Evolutionary conservation across 257 asterid genomes (phyloP).

Genomic region (Solanum tarapatanum): DNA sequence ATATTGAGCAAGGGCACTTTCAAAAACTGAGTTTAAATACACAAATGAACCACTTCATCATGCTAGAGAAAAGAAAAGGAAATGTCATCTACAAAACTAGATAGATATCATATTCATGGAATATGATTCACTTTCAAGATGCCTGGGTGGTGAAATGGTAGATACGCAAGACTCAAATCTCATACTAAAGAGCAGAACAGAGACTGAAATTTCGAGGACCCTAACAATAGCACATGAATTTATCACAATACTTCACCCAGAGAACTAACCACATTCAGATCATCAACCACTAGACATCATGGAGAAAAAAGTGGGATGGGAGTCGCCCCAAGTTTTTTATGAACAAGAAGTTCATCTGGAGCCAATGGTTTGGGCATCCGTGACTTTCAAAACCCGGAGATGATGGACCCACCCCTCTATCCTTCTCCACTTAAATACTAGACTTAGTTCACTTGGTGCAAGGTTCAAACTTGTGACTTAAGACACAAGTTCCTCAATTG

Average conservation of each 20-base stretch:
- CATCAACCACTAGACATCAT: not conserved
- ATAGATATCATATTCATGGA: not conserved
- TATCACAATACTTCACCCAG: not conserved
- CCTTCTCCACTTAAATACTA: not conserved
- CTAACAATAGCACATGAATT: not conserved
- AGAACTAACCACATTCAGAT: not conserved
- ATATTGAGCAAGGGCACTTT: not conserved
- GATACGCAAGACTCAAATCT: not conserved
- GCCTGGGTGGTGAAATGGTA: not conserved
- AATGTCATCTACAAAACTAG: not conserved
- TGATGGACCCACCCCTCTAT: not conserved
- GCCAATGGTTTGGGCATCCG: not conserved
- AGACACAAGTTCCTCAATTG: not conserved
- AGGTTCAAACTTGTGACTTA: not conserved
- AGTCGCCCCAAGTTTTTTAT: not conserved
- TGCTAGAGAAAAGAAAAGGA: not conserved
- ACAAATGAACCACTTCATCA: not conserved
- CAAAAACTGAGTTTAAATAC: not conserved
- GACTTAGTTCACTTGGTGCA: not conserved
- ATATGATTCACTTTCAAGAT: not conserved
- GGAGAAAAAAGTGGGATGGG: not conserved
- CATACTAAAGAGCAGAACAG: not conserved
- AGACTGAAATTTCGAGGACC: not conserved
- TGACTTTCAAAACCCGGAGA: not conserved
- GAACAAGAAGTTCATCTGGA: not conserved